phyloP scores from a whole-genome alignment of 2,329 filamentous ascomycete genomes.

The Fusarium redolens region DNA sequence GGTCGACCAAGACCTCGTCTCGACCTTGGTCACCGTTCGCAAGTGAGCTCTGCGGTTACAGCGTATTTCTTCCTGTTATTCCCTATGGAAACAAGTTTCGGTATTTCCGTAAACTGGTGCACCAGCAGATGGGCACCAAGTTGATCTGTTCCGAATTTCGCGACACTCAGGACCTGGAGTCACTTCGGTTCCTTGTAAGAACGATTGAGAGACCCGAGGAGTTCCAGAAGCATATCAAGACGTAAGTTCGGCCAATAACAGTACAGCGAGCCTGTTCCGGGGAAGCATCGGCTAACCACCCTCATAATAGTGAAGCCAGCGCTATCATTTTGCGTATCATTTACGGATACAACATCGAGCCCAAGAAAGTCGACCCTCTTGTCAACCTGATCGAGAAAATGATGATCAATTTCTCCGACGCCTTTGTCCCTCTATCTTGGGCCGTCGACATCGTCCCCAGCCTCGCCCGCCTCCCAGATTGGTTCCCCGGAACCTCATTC shows the following conservation, averaged over 20 bases:
- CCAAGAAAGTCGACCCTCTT: conserved; percentile 45
- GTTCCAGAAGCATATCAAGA: conserved; percentile 42
- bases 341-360: conserved; percentile 50
- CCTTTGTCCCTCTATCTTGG: conserved; percentile 48
- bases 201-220: conserved; percentile 36
- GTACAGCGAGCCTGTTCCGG: rapidly evolving
- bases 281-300: neutral
- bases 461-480: conserved; percentile 46
- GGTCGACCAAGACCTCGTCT: conserved; percentile 48
- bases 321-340: conserved; percentile 45
- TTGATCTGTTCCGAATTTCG: conserved; percentile 24
- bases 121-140: conserved; percentile 47
- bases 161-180: conserved; percentile 44
- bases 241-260: conserved; percentile 26
- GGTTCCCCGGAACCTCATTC: conserved; percentile 48
- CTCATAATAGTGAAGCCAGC: conserved; percentile 40
- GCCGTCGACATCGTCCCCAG: conserved; percentile 48
- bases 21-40: conserved; percentile 43
- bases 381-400: conserved; percentile 46
- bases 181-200: conserved; percentile 41
- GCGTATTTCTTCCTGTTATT: conserved; percentile 16
- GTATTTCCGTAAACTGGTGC: conserved; percentile 45
- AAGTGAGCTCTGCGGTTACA: conserved; percentile 42
- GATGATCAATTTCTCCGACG: conserved; percentile 45
- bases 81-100: conserved; percentile 36